Evolutionary conservation across 805 yeast species (phyloP), one percentile per base, ranked within the genome.

Genomic region (Nadsonia fulvescens): DNA sequence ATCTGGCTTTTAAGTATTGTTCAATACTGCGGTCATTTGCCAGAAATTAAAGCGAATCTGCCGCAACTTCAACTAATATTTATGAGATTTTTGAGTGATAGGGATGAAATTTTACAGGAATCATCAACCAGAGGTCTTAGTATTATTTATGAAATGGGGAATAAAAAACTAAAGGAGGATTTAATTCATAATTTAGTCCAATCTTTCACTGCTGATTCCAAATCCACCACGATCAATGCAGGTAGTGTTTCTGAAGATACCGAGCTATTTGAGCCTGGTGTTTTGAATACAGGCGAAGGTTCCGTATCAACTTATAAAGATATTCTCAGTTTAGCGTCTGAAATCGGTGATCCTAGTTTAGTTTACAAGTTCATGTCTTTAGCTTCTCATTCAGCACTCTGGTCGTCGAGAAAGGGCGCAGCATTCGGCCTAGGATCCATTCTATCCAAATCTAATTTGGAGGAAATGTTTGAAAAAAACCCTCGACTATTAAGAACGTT

Each of bases 321-420:
- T 48, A 78, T 86, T 15, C 56, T 86, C 38, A 77, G 58, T 39
- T 56, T 86, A 25, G 95, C 98, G 0, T 69, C 89, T 1, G 98
- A 86, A 43, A 91, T 82, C 6, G 96, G 96, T 15, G 94, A 86
- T 48, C 93, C 96, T 8, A 66, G 89, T 37, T 61, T 86, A 36
- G 94, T 86, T 4, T 86, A 86, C 50, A 78, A 81, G 43, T 86
- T 86, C 46, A 81, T 86, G 94, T 70, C 93, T 0, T 53, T 86
- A 30, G 92, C 95, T 0, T 73, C 78, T 35, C 73, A 72, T 27
- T 78, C 93, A 0, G 70, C 89, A 0, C 50, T 83, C 12, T 86
- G 98, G 98, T 66, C 91, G 1, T 77, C 94, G 0, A 60, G 93
- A 44, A 78, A 77, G 37, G 98, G 96, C 27, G 70, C 82, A 40